Base-by-base conservation (phyloP, 2,329 filamentous ascomycete genomes). In the Sodiomyces alkalinus region DNA sequence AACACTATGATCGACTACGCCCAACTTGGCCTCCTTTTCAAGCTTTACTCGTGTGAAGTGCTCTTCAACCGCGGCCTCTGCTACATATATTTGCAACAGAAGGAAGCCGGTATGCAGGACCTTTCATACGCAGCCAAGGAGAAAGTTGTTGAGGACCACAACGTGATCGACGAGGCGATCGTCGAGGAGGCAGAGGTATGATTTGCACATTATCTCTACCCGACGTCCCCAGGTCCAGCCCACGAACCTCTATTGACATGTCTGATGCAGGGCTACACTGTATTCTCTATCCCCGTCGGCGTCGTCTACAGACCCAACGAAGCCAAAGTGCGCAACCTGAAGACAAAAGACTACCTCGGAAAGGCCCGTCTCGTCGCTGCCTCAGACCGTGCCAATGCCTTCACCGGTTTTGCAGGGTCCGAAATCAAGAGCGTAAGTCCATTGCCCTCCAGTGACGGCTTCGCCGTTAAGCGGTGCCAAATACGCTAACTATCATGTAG, bases 1-100 rank as follows among this genome's bases (percentile, higher is more conserved):
- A 96, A 98, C 60, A 86, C 83, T 32, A 82, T 90, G 58, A 98
- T 98, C 55, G 86, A 98, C 55, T 98, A 98, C 53, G 83, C 92
- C 35, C 90, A 98, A 52, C 57, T 98, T 27, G 90, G 90, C 13
- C 68, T 98, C 24, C 79, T 92, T 33, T 98, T 96, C 62, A 93
- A 92, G 53, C 63, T 98, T 8, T 96, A 87, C 53, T 94, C 90
- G 2, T 98, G 90, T 57, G 90, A 98, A 47, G 87, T 94, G 3
- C 64, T 98, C 16, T 98, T 98, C 64, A 98, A 98, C 53, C 76
- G 90, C 29, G 90, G 90, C 33, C 64, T 98, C 33, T 96, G 90
- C 58, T 96, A 94, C 57, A 92, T 96, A 45, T 96, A 96, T 48
- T 66, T 96, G 17, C 81, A 92, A 47, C 83, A 96, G 53, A 80